Evolutionary conservation across 179 eudicot genomes (phyloP), one percentile per base, ranked within the genome.

Genomic region (Patellifolia procumbens): DNA sequence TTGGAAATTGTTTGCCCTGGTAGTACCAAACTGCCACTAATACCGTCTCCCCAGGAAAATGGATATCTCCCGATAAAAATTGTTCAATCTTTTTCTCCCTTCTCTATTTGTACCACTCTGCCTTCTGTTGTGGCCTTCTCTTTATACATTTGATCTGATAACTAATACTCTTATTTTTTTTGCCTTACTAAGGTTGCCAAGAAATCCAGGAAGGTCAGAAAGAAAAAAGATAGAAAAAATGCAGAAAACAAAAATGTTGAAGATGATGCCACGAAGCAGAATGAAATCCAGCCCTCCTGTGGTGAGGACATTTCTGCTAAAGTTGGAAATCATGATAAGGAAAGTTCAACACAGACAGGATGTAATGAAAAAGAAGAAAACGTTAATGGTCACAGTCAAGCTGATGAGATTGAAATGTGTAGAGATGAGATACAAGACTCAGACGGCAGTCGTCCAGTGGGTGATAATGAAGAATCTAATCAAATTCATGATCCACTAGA

Each of bases 121-220:
- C 24, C 32, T 72, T 66, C 22, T 63, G 37, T 43, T 37, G 13
- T 34, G 22, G 43, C 31, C 20, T 61, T 19, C 28, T 37, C n/a
- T 56, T 51, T 49, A 12, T 35, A 49, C 52, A 51, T 53, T 43
- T 78, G 11, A 62, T 17, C 37, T 78, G 68, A 32, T 70, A 10
- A n/a, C 48, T 65, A 60, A 46, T 51, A 31, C 19, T 61, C 34
- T 51, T 45, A 31, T 74, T 49, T 34, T 31, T n/a, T 63, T 22
- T 67, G 52, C 72, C 66, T 64, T 76, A 60, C n/a, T 19, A 82
- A 95, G 99, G 97, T 96, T 70, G 86, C 97, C 53, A 86, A 77
- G 72, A 96, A 91, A 84, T 78, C 87, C 60, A 90, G 91, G 85
- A 93, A 85, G 87, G 86, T 81, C 72, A 88, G 82, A 75, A 76